These are phyloP conservation scores for Oryza rufipogon DNA, from an alignment of 176 grass and related monocot species.

Conservation along the genomic window DNA sequence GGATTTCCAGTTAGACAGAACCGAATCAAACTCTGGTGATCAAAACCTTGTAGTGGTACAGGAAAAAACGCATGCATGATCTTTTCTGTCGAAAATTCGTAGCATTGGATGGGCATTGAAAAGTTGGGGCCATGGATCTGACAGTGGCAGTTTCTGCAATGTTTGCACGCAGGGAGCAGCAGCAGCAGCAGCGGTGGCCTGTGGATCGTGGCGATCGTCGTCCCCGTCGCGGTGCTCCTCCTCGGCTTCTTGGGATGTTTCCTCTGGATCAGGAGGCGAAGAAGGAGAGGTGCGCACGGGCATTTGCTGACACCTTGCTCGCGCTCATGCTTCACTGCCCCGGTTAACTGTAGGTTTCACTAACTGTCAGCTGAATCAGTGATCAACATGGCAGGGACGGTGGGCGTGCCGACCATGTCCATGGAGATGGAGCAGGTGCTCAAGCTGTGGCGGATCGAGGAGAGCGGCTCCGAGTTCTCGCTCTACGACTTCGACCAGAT, in stretches of 20 bases:
- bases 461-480: conserved; percentile 50
- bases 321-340: not conserved
- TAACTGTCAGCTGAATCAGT: conserved; percentile 17
- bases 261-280: conserved; percentile 52
- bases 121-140: not conserved
- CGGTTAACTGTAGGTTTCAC: not conserved
- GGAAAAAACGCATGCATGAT: too few species aligned
- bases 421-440: conserved; percentile 60
- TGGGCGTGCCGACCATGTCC: conserved; percentile 52
- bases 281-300: conserved; percentile 35
- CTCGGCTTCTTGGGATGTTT: conserved; percentile 43
- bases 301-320: not conserved
- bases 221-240: conserved; percentile 42
- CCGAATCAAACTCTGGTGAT: too few species aligned
- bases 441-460: conserved; percentile 41
- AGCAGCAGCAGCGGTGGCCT: not conserved
- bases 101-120: not conserved
- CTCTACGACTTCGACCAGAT: conserved; percentile 51
- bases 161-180: not conserved
- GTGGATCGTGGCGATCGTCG: conserved; percentile 30
- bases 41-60: too few species aligned
- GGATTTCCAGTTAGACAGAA: too few species aligned
- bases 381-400: conserved; percentile 22
- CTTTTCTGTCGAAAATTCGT: too few species aligned
- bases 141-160: not conserved